phyloP scores from a whole-genome alignment of 306 rosid species.

The Cucurbita ficifolia region DNA sequence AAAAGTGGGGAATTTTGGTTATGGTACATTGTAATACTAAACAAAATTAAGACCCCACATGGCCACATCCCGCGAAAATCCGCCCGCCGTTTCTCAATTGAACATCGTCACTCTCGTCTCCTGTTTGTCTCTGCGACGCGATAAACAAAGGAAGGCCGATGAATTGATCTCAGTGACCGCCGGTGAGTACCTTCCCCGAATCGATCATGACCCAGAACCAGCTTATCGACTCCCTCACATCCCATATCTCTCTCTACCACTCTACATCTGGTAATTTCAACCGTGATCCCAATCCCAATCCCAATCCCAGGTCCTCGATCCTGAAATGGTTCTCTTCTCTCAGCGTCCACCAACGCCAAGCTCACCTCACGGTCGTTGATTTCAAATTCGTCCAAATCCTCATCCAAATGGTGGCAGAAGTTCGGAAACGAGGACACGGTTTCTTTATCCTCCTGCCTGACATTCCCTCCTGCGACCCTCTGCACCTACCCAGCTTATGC shows the following conservation, averaged over 20 bases:
- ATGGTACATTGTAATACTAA: too few species aligned
- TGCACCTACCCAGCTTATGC: constrained; percentile 52
- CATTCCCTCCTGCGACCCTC: constrained; percentile 34
- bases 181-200: constrained; percentile 6
- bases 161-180: neutral
- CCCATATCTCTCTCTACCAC: constrained; percentile 77
- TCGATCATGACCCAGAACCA: constrained; percentile 46
- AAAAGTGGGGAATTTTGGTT: too few species aligned
- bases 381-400: constrained; percentile 41
- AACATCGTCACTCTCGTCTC: neutral
- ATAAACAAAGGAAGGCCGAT: neutral
- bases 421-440: constrained; percentile 38
- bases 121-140: neutral
- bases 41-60: neutral
- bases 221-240: constrained; percentile 71
- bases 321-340: constrained; percentile 81
- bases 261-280: constrained; percentile 22
- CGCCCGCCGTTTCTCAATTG: neutral
- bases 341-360: constrained; percentile 48
- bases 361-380: constrained; percentile 56
- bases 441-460: constrained; percentile 73
- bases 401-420: constrained; percentile 44
- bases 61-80: neutral
- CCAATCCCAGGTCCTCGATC: constrained; percentile 36
- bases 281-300: constrained; percentile 12